phyloP scores from a whole-genome alignment of 2,329 filamentous ascomycete species.

The Paracamarosporium sp. region DNA sequence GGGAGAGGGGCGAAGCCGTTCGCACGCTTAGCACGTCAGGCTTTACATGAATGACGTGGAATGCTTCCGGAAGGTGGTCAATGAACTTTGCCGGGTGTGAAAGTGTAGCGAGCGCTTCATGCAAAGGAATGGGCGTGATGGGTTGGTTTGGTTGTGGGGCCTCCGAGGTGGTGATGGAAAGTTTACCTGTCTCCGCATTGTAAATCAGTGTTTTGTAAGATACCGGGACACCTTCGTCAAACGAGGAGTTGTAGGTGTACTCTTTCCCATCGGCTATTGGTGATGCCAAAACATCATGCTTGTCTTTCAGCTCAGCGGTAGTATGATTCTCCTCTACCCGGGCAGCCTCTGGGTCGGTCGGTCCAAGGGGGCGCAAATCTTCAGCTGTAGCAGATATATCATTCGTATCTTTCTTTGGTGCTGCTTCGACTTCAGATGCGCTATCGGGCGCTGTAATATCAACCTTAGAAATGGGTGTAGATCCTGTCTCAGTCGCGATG shows the following conservation, averaged over 20 bases:
- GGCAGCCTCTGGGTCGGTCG: background rate
- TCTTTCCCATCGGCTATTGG: background rate
- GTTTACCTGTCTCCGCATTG: background rate
- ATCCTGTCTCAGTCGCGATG: background rate
- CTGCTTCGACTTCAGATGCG: background rate
- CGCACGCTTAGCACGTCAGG: constrained; percentile 34
- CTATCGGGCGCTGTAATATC: background rate
- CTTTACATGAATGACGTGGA: constrained; percentile 37
- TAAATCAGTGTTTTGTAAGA: constrained; percentile 21
- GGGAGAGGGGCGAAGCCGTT: constrained; percentile 9
- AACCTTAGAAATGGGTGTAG: background rate
- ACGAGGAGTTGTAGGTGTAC: constrained; percentile 31
- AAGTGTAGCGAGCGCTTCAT: constrained; percentile 35
- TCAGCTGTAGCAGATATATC: background rate
- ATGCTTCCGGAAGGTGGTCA: constrained; percentile 31
- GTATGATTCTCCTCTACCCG: background rate
- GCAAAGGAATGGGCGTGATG: constrained; percentile 28
- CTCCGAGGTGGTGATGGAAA: constrained; percentile 12
- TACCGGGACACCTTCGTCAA: constrained; percentile 31
- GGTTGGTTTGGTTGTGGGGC: constrained; percentile 9
- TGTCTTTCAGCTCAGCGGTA: background rate
- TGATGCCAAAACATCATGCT: constrained; percentile 29
- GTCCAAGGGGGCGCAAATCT: background rate
- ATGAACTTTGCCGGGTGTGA: constrained; percentile 37
- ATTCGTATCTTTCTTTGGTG: background rate